Evolutionary conservation across 148 eudicot genomes (phyloP).

Genomic region (Vaccinium darrowii): DNA sequence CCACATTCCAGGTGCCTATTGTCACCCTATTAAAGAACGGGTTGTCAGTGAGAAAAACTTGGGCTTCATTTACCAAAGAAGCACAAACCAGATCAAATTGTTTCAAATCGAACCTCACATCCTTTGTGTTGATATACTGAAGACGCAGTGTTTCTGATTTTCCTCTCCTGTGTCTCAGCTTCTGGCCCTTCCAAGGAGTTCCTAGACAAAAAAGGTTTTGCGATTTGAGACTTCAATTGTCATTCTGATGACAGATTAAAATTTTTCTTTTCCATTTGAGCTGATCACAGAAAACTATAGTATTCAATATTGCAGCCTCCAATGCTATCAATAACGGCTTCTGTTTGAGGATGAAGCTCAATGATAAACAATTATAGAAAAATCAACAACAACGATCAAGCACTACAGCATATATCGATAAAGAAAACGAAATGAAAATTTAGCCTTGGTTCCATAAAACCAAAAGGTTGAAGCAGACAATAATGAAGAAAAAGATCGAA

Average conservation of each 20-base stretch:
- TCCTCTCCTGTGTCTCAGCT: constrained; percentile 65
- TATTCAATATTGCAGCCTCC: not conserved
- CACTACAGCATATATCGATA: not conserved
- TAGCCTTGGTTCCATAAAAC: too few relatives aligned
- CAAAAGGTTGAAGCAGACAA: not conserved
- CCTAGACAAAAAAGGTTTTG: constrained; percentile 26
- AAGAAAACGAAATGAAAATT: not conserved
- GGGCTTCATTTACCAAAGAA: not conserved
- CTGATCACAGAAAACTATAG: not conserved
- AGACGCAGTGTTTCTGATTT: constrained; percentile 69
- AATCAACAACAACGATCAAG: not conserved
- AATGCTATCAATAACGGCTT: not conserved
- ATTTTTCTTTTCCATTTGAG: not conserved
- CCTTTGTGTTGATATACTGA: constrained; percentile 74
- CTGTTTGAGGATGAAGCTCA: not conserved
- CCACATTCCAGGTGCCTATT: constrained; percentile 90
- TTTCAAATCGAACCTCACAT: constrained; percentile 69
- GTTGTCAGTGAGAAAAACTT: constrained; percentile 2
- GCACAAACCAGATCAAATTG: constrained; percentile 15
- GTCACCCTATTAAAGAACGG: constrained; percentile 47
- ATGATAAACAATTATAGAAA: not conserved
- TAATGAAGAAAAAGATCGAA: not conserved
- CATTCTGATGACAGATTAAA: not conserved
- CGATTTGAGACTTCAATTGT: not conserved
- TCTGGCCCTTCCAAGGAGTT: constrained; percentile 23